Percentiles rank a stretch among this genome's conserved stretches.
These are phyloP conservation scores for Polyporus arcularius DNA, from an alignment of 768 basidiomycete species.

Conservation along the genomic window DNA sequence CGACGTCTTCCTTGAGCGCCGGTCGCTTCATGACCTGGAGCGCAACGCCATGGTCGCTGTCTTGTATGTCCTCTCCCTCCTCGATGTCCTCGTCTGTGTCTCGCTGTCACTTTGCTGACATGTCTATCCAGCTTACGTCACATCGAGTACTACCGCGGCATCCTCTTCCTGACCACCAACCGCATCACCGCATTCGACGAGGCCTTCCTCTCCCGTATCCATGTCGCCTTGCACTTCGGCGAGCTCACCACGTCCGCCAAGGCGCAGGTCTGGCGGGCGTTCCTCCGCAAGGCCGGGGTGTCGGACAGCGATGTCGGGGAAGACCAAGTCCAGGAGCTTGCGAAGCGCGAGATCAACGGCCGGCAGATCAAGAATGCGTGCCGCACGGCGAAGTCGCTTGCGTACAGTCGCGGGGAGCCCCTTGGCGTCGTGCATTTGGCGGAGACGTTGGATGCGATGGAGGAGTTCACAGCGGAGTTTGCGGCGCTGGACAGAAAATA, in stretches of 20 bases:
- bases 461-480: slow-evolving; percentile 38
- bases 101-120: neutral
- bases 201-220: slow-evolving; percentile 68
- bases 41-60: slow-evolving; percentile 72
- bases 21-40: slow-evolving; percentile 30
- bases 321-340: slow-evolving; percentile 46
- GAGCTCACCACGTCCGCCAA: slow-evolving; percentile 28
- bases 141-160: slow-evolving; percentile 38
- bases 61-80: slow-evolving; percentile 26
- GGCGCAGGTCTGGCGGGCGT: slow-evolving; percentile 29
- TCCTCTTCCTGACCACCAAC: slow-evolving; percentile 44
- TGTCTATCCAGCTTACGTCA: slow-evolving; percentile 23
- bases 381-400: slow-evolving; percentile 61
- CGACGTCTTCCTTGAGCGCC: slow-evolving; percentile 16
- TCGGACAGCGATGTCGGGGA: slow-evolving; percentile 31
- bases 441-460: slow-evolving; percentile 63
- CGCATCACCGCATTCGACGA: slow-evolving; percentile 58
- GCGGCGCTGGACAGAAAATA: slow-evolving; percentile 7
- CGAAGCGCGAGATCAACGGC: slow-evolving; percentile 56
- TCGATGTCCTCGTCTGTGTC: no score
- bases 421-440: slow-evolving; percentile 50
- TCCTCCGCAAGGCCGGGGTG: slow-evolving; percentile 26
- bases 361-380: slow-evolving; percentile 71
- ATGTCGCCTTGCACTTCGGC: slow-evolving; percentile 44
- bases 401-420: slow-evolving; percentile 46